Percentiles rank a stretch among this genome's conserved stretches.
Evolutionary conservation across 2,329 filamentous ascomycete genomes (phyloP).

Genomic region (Biscogniauxia mediterranea): DNA sequence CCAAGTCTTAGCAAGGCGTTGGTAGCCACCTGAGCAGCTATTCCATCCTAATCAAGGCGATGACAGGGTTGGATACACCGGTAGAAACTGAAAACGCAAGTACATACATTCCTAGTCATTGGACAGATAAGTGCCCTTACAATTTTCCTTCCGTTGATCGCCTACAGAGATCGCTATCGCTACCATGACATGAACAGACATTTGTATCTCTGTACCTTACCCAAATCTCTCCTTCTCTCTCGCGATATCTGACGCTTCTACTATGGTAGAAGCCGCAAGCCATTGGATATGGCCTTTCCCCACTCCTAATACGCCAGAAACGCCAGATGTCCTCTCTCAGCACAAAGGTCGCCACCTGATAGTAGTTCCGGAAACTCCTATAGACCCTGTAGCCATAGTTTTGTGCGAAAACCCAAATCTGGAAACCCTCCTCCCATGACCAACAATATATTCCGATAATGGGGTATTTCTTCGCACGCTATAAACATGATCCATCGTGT

Average conservation of each 20-base stretch:
- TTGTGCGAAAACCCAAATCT: neutral
- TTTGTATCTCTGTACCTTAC: neutral
- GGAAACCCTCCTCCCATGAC: neutral
- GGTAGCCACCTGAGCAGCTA: neutral
- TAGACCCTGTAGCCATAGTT: neutral
- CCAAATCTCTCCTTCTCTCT: neutral
- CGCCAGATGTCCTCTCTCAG: neutral
- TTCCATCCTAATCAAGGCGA: neutral
- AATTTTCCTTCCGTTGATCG: neutral
- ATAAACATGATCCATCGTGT: neutral
- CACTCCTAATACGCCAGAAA: neutral
- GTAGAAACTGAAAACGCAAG: neutral
- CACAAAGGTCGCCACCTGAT: neutral
- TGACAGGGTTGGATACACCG: neutral
- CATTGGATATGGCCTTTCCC: neutral
- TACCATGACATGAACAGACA: neutral
- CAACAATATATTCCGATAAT: neutral
- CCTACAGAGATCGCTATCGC: neutral
- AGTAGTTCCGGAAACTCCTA: neutral
- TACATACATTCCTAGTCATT: neutral
- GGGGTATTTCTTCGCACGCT: neutral
- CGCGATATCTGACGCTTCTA: neutral
- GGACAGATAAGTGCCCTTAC: neutral
- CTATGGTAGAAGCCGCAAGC: neutral
- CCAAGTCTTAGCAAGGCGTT: no score